Evolutionary conservation across 1,284 basidiomycete genomes (phyloP).

Genomic region (Golubevia pallescens): DNA sequence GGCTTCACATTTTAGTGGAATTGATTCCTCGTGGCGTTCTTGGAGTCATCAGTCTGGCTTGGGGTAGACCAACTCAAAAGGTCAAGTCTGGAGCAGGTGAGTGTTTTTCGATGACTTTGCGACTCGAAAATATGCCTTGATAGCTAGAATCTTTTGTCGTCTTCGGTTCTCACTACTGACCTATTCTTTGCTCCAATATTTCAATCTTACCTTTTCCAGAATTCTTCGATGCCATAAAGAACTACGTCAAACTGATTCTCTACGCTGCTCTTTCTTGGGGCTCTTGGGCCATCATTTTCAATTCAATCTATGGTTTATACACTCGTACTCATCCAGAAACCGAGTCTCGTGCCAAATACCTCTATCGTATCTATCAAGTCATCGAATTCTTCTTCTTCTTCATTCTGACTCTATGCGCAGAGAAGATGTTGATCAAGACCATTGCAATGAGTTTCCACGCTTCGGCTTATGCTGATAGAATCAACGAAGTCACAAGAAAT

Average conservation of each 20-base stretch:
- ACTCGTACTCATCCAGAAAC: conserved; percentile 15
- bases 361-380: conserved; percentile 56
- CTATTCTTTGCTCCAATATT: no score
- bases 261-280: conserved; percentile 57
- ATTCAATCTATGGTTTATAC: conserved; percentile 47
- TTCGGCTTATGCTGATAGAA: conserved; percentile 77
- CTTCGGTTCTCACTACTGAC: no score
- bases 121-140: no score
- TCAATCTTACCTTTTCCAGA: conserved; percentile 10
- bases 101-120: no score
- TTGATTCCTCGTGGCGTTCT: conserved; percentile 40
- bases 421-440: conserved; percentile 54
- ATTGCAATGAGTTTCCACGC: conserved; percentile 72
- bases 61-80: conserved; percentile 44
- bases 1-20: conserved; percentile 52
- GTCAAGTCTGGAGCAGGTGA: conserved; percentile 3
- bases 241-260: conserved; percentile 45
- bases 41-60: conserved; percentile 32
- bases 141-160: no score
- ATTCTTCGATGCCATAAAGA: conserved; percentile 49
- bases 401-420: conserved; percentile 44
- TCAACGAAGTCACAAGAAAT: conserved; percentile 70
- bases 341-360: conserved; percentile 37
- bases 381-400: conserved; percentile 59
- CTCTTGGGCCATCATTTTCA: conserved; percentile 58